phyloP scores from a whole-genome alignment of 257 asterid genomes.

The Nicotiana sylvestris region DNA sequence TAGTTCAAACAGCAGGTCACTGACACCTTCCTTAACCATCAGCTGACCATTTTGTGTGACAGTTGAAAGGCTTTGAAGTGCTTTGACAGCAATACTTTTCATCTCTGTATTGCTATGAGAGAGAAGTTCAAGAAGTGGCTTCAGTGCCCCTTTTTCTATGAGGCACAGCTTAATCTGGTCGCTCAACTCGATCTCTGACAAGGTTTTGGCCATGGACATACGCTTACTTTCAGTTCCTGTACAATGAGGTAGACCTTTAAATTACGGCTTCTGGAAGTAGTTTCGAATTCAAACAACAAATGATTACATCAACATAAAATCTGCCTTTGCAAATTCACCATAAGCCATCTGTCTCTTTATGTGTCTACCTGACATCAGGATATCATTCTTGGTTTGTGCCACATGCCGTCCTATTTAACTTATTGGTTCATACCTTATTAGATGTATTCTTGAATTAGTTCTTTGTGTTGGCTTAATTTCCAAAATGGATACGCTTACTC shows the following conservation, averaged over 20 bases:
- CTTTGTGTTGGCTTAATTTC: background rate
- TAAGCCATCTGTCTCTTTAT: background rate
- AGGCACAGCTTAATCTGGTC: conserved; percentile 38
- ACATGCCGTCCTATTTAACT: background rate
- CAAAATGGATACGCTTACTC: background rate
- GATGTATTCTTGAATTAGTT: background rate
- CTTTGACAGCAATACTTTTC: conserved; percentile 32
- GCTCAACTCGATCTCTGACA: conserved; percentile 40
- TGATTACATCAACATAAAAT: background rate
- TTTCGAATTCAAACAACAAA: background rate
- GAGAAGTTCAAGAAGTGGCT: conserved; percentile 44
- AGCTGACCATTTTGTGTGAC: conserved; percentile 34
- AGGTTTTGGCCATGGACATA: conserved; percentile 33
- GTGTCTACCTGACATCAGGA: background rate
- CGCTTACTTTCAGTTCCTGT: conserved; percentile 26
- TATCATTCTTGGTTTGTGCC: background rate
- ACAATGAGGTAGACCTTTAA: background rate
- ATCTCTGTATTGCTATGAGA: conserved; percentile 18
- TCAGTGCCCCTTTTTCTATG: conserved; percentile 31
- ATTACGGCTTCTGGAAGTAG: background rate
- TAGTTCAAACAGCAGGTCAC: conserved; percentile 31
- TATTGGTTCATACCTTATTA: background rate
- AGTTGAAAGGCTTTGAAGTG: conserved; percentile 35
- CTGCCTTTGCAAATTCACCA: background rate
- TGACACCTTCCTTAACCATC: conserved; percentile 41